Evolutionary conservation across 2,329 filamentous ascomycete genomes (phyloP), one percentile per base, ranked within the genome.

Genomic region (Talaromyces albobiverticillius): DNA sequence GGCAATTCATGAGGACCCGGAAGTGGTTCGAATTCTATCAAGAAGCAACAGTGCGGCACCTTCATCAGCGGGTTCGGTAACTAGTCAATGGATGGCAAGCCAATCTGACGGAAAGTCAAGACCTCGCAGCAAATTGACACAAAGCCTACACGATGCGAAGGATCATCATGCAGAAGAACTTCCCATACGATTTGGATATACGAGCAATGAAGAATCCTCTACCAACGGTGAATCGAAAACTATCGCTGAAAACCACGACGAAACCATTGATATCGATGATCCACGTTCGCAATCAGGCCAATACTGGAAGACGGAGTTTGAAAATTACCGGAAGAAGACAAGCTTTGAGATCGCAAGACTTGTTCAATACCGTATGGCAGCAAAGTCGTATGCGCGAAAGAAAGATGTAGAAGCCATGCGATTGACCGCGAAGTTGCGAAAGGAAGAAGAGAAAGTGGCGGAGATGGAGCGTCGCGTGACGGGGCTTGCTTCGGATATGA

Each of bases 251-350:
- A 59, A 65, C 7, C 70, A 71, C 48, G 79, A 82, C 46, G 73
- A 77, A 29, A 82, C 80, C 0, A 67, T 78, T 20, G 82, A 84
- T 57, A 61, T 82, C 13, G 71, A 76, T 25, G 76, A 82, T 40
- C 82, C 82, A 2, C 74, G 76, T 20, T 82, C 81, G 1, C 78
- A 81, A 49, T 83, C 81, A 4, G 82, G 81, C 2, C 79, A 78
- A 60, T 84, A 83, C 61, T 85, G 82, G 82, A 85, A 85, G 65
- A 73, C 76, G 10, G 79, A 84, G 57, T 84, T 82, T 61, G 80
- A 85, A 51, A 75, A 71, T 36, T 86, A 85, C 61, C 74, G 82
- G 14, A 73, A 75, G 20, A 79, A 76, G 46, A 85, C 82, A 32
- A 79, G 82, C 56, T 75, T 74, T 36, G 82, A 86, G 62, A 80